Evolutionary conservation across 352 stramenopile genomes (phyloP), one percentile per base, ranked within the genome.

Genomic region (Globisporangium mamillatum): DNA sequence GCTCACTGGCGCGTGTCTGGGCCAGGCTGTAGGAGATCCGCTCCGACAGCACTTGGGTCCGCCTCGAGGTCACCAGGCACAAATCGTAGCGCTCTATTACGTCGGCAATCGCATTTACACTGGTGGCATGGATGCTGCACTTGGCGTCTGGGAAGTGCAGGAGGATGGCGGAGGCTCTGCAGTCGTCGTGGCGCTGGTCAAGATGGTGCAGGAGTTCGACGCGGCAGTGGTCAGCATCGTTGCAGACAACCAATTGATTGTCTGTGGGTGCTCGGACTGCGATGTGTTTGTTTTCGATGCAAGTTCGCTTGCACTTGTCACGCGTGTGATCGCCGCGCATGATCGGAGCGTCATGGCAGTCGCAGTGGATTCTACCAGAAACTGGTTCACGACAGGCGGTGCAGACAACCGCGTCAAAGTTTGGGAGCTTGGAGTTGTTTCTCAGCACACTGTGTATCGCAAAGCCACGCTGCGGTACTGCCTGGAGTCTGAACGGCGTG

Each of bases 271-370:
- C 48, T 86, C 84, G 0, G 87, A 92, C 62, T 91, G 85, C 54
- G 81, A 88, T 60, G 80, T 94, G 4, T 90, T 93, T 63, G 64
- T 92, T 0, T 92, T 88, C 38, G 79, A 92, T 22, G 70, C 74
- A 14, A 62, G 36, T 9, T 75, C 76, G 4, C 66, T 92, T 22
- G 70, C 56, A 12, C 55, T 84, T 29, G 71, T 94, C 8, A 74
- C 75, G 9, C 79, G 79, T 0, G 65, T 94, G 54, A 87, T 88
- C 36, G 71, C 69, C 16, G 78, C 83, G 0, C 87, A 94, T 38
- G 72, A 78, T 0, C 74, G 76, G 27, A 91, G 78, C 1, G 71
- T 88, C 36, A 83, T 77, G 22, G 69, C 75, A 1, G 63, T 95
- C 18, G 67, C 63, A 22, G 57, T 93, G 5, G 70, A 91, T 18